A percentile compares a stretch with the other conserved stretches of the same genome.
Evolutionary conservation across 257 asterid genomes (phyloP).

Genomic region (Cinchona pubescens): DNA sequence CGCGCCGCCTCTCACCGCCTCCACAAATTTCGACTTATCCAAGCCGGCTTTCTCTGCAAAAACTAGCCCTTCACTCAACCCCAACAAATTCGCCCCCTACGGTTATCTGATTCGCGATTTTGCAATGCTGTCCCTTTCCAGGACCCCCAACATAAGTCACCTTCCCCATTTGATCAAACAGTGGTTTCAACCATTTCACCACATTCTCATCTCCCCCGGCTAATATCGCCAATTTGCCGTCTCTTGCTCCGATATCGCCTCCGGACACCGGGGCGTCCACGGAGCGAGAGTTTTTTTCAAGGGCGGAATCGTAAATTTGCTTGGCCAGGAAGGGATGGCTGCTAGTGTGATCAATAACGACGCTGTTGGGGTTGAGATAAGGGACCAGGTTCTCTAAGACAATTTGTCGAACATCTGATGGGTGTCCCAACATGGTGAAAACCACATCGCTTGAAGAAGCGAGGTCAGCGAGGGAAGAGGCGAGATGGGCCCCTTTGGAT

Average conservation of each 20-base stretch:
- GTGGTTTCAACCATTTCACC: slow-evolving; percentile 66
- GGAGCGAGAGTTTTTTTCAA: slow-evolving; percentile 40
- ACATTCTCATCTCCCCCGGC: slow-evolving; percentile 65
- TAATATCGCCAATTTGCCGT: slow-evolving; percentile 64
- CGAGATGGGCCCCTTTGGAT: slow-evolving; percentile 67
- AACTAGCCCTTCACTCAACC: slow-evolving; percentile 82
- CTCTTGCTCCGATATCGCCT: slow-evolving; percentile 75
- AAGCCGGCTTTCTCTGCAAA: slow-evolving; percentile 75
- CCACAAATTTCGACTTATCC: slow-evolving; percentile 57
- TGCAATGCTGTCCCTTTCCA: slow-evolving; percentile 84
- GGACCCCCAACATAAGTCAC: slow-evolving; percentile 62
- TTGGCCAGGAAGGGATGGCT: slow-evolving; percentile 67
- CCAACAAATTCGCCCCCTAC: slow-evolving; percentile 60
- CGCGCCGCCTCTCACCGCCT: slow-evolving; percentile 81
- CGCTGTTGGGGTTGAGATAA: slow-evolving; percentile 41
- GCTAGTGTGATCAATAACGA: slow-evolving; percentile 73
- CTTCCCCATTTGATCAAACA: slow-evolving; percentile 63
- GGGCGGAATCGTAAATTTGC: slow-evolving; percentile 44
- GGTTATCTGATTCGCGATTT: slow-evolving; percentile 74
- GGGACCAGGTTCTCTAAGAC: slow-evolving; percentile 56
- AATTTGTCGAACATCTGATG: slow-evolving; percentile 73
- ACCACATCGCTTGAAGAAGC: slow-evolving; percentile 50
- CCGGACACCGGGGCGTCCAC: slow-evolving; percentile 91
- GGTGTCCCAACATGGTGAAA: slow-evolving; percentile 86
- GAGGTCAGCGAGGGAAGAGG: slow-evolving; percentile 45